Conservation (phyloP, 2,329 filamentous ascomycete genomes). For the Aureobasidium sp. region DNA sequence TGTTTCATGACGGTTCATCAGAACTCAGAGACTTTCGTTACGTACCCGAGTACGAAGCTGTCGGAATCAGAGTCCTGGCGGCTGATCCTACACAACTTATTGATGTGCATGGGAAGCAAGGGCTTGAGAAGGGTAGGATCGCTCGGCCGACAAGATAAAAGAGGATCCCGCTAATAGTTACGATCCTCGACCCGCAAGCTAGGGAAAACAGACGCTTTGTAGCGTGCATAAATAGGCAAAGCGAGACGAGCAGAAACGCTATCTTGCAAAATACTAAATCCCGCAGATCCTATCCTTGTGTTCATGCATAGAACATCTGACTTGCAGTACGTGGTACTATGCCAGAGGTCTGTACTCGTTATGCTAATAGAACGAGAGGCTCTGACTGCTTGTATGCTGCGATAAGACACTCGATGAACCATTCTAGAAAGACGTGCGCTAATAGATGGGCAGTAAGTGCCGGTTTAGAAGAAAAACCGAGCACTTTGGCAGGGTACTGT, state of each 20-base stretch:
- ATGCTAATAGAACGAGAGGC: too few relatives aligned
- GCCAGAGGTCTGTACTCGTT: too few relatives aligned
- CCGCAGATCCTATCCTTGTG: not conserved
- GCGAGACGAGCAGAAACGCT: conserved; percentile 1
- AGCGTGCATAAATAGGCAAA: not conserved
- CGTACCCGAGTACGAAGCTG: not conserved
- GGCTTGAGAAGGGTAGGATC: not conserved
- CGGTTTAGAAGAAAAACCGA: too few relatives aligned
- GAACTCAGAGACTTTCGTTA: not conserved
- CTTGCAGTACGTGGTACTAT: too few relatives aligned
- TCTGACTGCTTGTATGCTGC: too few relatives aligned
- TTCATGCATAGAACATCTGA: not conserved
- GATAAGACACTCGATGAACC: too few relatives aligned
- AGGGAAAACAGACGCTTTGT: not conserved
- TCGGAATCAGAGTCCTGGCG: not conserved
- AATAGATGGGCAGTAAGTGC: too few relatives aligned
- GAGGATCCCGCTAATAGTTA: not conserved
- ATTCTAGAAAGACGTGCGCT: too few relatives aligned
- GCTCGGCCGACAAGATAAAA: not conserved
- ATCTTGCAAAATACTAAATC: not conserved
- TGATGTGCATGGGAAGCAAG: not conserved
- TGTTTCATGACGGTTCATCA: not conserved
- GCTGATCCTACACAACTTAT: not conserved
- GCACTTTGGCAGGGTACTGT: not conserved
- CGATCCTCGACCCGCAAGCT: not conserved